Evolutionary conservation across 768 basidiomycete genomes (phyloP), one percentile per base, ranked within the genome.

Genomic region (Kwoniella shandongensis): DNA sequence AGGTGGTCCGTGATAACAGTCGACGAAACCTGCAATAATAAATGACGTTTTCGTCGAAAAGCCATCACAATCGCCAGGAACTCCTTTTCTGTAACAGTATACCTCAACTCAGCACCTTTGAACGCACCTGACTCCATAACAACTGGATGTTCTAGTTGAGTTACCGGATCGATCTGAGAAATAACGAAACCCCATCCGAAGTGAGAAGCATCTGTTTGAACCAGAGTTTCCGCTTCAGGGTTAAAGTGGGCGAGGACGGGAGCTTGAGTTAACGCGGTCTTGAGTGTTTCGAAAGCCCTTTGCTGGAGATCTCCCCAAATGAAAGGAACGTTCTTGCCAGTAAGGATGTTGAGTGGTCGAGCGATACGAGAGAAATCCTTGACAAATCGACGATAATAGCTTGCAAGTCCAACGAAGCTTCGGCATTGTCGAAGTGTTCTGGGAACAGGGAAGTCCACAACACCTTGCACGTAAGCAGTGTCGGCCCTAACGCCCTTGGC

Each of bases 51-150:
- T 27, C 52, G 27, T 17, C 18, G 18, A 25, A 66, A 51, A 0
- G 75, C 73, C 26, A 68, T 29, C n/a, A 83, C 67, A 44, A 84
- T 78, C 1, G 80, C 80, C 0, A 83, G 73, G 13, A 83, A 67
- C 71, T 84, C 83, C 60, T 81, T 80, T 56, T 85, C 79, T 55
- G 82, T 77, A 18, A 81, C 78, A 13, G 81, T 71, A 57, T 84
- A 83, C 63, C 83, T 84, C 1, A 67, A 26, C 62, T 85, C 79
- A 0, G 79, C 66, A 0, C 60, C 29, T 11, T 56, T 66, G 26
- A 66, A 45, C 32, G 53, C 51, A 7, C 65, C 25, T 40, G 65
- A 66, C 15, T 26, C 48, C 40, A 66, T 59, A 5, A 53, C 62
- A 7, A 66, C 40, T 17, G 65, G 65, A 22, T 54, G 45, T 45